phyloP scores from a whole-genome alignment of 495 filamentous ascomycete species.

The Margaritispora aquatica region DNA sequence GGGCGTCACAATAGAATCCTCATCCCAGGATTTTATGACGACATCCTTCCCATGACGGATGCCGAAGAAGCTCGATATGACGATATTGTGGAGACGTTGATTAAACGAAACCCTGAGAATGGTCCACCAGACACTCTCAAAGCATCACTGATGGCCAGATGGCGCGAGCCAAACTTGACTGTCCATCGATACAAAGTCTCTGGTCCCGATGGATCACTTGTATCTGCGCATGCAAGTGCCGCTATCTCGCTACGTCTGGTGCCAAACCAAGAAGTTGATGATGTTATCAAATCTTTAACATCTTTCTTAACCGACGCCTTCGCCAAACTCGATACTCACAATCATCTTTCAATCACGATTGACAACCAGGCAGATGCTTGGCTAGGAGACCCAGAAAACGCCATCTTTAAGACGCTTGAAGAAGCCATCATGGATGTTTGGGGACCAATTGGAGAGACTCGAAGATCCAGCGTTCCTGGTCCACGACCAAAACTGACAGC shows the following conservation, averaged over 20 bases:
- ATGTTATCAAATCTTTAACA: conserved; percentile 61
- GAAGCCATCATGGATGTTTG: conserved; percentile 81
- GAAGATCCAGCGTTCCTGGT: conserved; percentile 22
- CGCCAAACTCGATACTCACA: conserved; percentile 63
- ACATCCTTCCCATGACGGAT: conserved; percentile 65
- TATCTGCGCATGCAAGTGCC: conserved; percentile 78
- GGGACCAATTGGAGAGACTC: conserved; percentile 40
- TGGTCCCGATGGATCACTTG: conserved; percentile 77
- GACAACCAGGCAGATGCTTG: conserved; percentile 93
- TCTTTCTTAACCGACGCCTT: conserved; percentile 68
- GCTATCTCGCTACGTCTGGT: conserved; percentile 87
- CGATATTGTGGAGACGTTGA: conserved; percentile 71
- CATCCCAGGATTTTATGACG: conserved; percentile 76
- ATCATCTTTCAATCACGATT: conserved; percentile 74
- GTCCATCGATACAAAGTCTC: conserved; percentile 91
- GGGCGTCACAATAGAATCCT: conserved; percentile 56
- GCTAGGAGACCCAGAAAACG: conserved; percentile 86
- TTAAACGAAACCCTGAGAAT: conserved; percentile 60
- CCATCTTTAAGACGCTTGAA: conserved; percentile 85
- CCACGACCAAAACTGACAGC: conserved; percentile 26
- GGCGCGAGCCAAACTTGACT: conserved; percentile 93
- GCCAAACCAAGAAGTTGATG: conserved; percentile 77
- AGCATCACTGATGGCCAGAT: conserved; percentile 78
- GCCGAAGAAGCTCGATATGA: conserved; percentile 78
- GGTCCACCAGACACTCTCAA: conserved; percentile 63